A percentile compares a stretch with the other conserved stretches of the same genome.
These are phyloP conservation scores for Berberis thunbergii DNA, from an alignment of 164 flowering plant genomes.

Conservation along the genomic window DNA sequence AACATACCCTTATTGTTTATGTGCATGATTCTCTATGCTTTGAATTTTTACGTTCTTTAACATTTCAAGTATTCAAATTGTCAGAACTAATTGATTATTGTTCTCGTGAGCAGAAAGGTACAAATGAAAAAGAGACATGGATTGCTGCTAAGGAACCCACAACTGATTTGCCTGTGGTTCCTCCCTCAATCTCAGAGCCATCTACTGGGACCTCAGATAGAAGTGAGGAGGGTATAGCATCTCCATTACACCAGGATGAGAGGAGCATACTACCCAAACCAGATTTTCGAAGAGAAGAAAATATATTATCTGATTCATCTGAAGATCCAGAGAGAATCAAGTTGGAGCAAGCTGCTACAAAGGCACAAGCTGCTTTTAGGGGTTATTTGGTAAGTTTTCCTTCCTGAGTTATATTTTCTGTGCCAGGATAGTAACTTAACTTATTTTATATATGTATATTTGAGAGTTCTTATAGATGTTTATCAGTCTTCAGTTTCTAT, in stretches of 20 bases:
- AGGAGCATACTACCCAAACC: conserved; percentile 11
- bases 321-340: conserved; percentile 32
- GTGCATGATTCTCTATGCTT: no score
- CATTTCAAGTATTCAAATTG: background rate
- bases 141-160: conserved; percentile 27
- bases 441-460: no score
- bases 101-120: conserved; percentile 24
- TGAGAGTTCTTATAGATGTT: no score
- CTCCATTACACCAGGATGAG: conserved; percentile 12
- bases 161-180: conserved; percentile 17
- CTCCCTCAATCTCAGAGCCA: conserved; percentile 19
- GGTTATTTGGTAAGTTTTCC: conserved; percentile 61
- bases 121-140: conserved; percentile 29
- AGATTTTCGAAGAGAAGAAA: conserved; percentile 24
- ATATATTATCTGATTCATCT: conserved; percentile 11
- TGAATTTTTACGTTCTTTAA: background rate
- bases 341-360: conserved; percentile 57
- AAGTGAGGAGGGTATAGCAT: conserved; percentile 21
- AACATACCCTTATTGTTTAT: no score
- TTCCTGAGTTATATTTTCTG: background rate
- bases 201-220: conserved; percentile 8
- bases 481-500: no score
- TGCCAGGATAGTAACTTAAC: no score
- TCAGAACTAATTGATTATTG: conserved; percentile 5
- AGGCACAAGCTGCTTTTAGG: conserved; percentile 79